Base-by-base conservation (phyloP, 306 rosid genomes). In the Dalbergia cultrata region DNA sequence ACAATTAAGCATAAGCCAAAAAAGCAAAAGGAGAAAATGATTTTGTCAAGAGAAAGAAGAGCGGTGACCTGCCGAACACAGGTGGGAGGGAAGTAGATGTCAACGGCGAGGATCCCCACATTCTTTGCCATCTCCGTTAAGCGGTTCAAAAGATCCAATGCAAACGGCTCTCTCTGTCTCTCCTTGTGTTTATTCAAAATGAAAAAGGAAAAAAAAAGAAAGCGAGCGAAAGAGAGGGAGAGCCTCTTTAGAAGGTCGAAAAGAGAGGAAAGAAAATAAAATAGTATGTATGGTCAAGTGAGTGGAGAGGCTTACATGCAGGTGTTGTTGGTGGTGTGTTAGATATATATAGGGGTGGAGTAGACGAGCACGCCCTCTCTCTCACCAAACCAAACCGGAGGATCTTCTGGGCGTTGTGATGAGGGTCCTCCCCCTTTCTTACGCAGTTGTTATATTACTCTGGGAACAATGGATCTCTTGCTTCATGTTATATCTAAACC, bases 21-120 rank as follows among this genome's bases (percentile, higher is more conserved):
- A 12, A 18, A 54, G 59, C 17, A 13, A n/a, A 50, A 7, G 60
- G 6, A 44, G 13, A 44, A 26, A 26, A 26, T 2, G 31, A 26
- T 26, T 26, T 26, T 26, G 1, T 1, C 31, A 26, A 26, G 31
- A 59, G 44, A 31, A 72, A 58, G 12, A 18, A 52, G 81, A 0
- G 22, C 69, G 74, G 45, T 82, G 17, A 92, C 97, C 97, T 94
- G 98, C 60, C 86, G 94, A 86, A 94, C 83, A 74, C 88, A 94
- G 67, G 92, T 80, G 44, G 91, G 85, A 73, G 98, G 98, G 85
- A 94, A 92, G 89, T 94, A 89, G 91, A 94, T 91, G 66, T 94
- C 98, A 45, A 90, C 50, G 61, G 97, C 97, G 85, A 94, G 93
- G 83, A 92, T 90, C 73, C 98, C 97, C 41, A 91, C 98, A 86